Percentiles rank a stretch among this genome's conserved stretches.
phyloP scores from a whole-genome alignment of 2,329 filamentous ascomycete species.

The Rhynchosporium secalis region DNA sequence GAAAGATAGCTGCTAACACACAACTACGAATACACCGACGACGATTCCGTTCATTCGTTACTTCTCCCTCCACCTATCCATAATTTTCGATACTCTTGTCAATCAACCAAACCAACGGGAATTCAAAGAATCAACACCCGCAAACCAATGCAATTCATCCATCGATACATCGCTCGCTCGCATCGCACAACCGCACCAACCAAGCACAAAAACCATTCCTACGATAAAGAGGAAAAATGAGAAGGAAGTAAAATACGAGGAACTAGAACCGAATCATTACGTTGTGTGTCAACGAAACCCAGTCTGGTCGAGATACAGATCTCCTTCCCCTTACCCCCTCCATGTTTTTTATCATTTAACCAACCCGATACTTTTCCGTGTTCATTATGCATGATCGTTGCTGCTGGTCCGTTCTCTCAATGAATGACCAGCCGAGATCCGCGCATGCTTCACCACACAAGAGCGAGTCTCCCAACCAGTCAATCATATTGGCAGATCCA shows the following conservation, averaged over 20 bases:
- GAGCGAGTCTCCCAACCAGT: not conserved
- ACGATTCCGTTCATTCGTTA: not conserved
- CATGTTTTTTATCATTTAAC: not conserved
- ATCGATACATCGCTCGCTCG: not conserved
- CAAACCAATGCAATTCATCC: not conserved
- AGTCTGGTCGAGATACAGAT: not conserved
- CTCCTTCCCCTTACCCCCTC: not conserved
- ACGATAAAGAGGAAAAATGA: not conserved
- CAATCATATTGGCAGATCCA: slow-evolving; percentile 5
- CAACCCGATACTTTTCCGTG: slow-evolving; percentile 5
- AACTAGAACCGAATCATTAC: not conserved
- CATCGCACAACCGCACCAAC: not conserved
- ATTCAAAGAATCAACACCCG: not conserved
- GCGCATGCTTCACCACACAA: slow-evolving; percentile 5
- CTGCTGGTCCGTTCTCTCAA: not conserved
- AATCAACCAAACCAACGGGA: slow-evolving; percentile 5
- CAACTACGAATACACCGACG: slow-evolving; percentile 11
- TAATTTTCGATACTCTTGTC: not conserved
- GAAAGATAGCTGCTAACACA: slow-evolving; percentile 3
- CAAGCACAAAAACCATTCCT: not conserved
- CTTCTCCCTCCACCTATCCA: not conserved
- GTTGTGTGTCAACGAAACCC: not conserved
- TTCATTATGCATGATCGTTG: slow-evolving; percentile 11
- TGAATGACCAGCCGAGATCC: not conserved
- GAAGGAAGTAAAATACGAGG: not conserved